Conservation (phyloP, 1,284 basidiomycete genomes). For the Jaminaea rosea region DNA sequence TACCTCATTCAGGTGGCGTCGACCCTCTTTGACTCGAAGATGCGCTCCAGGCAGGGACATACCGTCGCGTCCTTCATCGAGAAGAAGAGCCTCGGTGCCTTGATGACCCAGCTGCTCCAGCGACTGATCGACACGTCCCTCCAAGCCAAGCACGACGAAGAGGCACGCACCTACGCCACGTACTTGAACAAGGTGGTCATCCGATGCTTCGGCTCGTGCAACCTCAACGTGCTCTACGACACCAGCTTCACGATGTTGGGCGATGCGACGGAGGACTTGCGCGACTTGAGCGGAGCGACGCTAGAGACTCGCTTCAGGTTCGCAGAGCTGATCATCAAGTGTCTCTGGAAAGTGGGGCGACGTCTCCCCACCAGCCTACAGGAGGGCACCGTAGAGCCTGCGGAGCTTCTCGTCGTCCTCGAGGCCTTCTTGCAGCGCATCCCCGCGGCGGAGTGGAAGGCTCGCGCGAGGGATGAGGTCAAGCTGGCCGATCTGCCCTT, state of each 20-base stretch:
- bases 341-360: slow-evolving; percentile 94
- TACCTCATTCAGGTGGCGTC: slow-evolving; percentile 32
- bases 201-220: slow-evolving; percentile 79
- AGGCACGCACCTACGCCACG: slow-evolving; percentile 66
- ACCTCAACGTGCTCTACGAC: slow-evolving; percentile 82
- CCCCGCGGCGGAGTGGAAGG: slow-evolving; percentile 90
- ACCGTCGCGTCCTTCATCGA: slow-evolving; percentile 33
- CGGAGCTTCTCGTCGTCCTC: slow-evolving; percentile 82
- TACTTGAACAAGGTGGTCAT: slow-evolving; percentile 98
- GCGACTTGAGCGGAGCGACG: slow-evolving; percentile 50
- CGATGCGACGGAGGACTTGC: slow-evolving; percentile 76
- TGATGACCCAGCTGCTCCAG: slow-evolving; percentile 71
- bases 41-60: slow-evolving; percentile 9
- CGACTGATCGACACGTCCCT: slow-evolving; percentile 67
- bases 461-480: slow-evolving; percentile 75
- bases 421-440: slow-evolving; percentile 89
- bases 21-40: slow-evolving; percentile 21
- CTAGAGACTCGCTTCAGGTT: slow-evolving; percentile 60
- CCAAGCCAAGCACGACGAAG: slow-evolving; percentile 25
- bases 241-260: slow-evolving; percentile 73
- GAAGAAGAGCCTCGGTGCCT: slow-evolving; percentile 17
- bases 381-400: slow-evolving; percentile 69
- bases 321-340: slow-evolving; percentile 92
- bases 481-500: slow-evolving; percentile 95
- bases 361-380: slow-evolving; percentile 84